Percentiles rank a stretch among this genome's conserved stretches.
These are phyloP conservation scores for Neonectria sp. DNA, from an alignment of 2,329 filamentous ascomycete species.

Conservation along the genomic window DNA sequence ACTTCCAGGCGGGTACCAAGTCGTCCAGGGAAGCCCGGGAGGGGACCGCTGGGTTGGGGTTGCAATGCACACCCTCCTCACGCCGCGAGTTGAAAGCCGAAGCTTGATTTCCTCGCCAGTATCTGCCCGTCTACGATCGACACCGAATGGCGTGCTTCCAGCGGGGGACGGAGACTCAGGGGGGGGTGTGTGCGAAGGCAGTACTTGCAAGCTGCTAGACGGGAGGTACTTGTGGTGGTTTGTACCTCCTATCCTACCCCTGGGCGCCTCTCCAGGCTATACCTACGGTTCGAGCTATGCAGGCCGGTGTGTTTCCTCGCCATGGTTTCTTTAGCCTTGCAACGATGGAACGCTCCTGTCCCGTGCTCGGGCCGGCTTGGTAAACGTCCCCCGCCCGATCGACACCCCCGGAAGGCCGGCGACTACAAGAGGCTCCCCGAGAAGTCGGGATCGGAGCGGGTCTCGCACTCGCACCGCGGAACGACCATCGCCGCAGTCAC, in stretches of 20 bases:
- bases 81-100: constrained; percentile 4
- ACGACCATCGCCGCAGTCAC: neutral
- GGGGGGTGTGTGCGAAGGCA: constrained; percentile 7
- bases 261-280: constrained; percentile 9
- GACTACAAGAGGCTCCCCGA: constrained; percentile 15
- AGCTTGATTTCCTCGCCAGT: constrained; percentile 17
- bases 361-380: constrained; percentile 13
- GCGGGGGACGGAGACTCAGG: neutral
- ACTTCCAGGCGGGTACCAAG: neutral
- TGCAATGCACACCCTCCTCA: constrained; percentile 27
- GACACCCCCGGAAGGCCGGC: constrained; percentile 18
- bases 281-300: constrained; percentile 34
- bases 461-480: constrained; percentile 1
- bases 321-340: constrained; percentile 29
- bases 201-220: constrained; percentile 41
- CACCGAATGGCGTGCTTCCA: constrained; percentile 24
- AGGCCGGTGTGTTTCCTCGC: neutral
- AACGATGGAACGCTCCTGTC: constrained; percentile 30
- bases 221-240: constrained; percentile 34
- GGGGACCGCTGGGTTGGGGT: constrained; percentile 45
- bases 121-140: constrained; percentile 9
- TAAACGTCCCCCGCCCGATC: constrained; percentile 9
- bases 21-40: constrained; percentile 20
- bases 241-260: constrained; percentile 21
- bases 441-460: constrained; percentile 12